These are phyloP conservation scores for Pilobolus umbonatus DNA, from an alignment of 192 early-diverging fungal genomes.

Conservation along the genomic window DNA sequence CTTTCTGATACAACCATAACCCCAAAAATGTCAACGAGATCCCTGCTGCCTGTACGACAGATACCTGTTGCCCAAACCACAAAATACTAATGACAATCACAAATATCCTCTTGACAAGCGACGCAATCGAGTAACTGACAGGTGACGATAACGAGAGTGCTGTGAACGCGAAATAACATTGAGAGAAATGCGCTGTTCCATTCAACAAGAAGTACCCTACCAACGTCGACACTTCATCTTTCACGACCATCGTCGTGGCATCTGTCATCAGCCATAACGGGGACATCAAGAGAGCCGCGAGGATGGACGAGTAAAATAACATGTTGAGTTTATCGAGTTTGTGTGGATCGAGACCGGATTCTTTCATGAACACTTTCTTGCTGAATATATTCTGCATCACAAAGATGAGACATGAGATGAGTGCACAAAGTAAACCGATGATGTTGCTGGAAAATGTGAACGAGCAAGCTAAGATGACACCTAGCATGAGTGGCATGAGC, in stretches of 20 bases:
- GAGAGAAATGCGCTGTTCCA: constrained; percentile 76
- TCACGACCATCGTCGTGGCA: constrained; percentile 15
- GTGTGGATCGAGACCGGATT: constrained; percentile 35
- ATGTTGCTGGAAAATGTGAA: constrained; percentile 63
- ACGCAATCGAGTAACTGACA: constrained; percentile 84
- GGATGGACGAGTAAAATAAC: constrained; percentile 73
- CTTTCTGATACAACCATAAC: constrained; percentile 81
- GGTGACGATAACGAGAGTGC: constrained; percentile 72
- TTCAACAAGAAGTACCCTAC: constrained; percentile 62
- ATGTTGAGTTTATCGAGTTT: constrained; percentile 86
- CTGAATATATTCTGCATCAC: constrained; percentile 85
- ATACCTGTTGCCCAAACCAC: constrained; percentile 77
- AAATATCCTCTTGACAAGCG: constrained; percentile 85
- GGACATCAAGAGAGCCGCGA: constrained; percentile 70
- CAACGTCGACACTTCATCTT: constrained; percentile 13
- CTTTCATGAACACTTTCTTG: constrained; percentile 68
- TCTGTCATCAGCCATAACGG: constrained; percentile 81
- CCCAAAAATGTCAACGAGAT: constrained; percentile 79
- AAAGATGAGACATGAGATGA: constrained; percentile 73
- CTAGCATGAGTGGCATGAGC: constrained; percentile 71
- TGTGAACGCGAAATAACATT: constrained; percentile 77
- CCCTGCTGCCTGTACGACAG: constrained; percentile 62
- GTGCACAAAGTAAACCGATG: constrained; percentile 69
- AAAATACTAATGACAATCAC: constrained; percentile 81
- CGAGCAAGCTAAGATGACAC: constrained; percentile 86